Conservation (phyloP, 2,329 filamentous ascomycete species). For the Cadophora gregata region DNA sequence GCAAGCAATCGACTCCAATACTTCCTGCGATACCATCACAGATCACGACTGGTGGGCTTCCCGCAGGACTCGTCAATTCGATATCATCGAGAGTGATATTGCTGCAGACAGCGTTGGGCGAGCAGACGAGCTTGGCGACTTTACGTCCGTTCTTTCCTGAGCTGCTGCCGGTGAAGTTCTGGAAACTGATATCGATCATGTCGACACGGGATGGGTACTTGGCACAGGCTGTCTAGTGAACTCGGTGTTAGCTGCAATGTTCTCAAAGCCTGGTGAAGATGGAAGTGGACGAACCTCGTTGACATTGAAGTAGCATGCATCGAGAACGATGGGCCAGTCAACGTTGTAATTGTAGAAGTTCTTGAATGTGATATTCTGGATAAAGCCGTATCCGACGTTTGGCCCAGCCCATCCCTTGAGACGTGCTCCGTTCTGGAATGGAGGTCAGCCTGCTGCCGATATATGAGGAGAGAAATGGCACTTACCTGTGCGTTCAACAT, state of each 20-base stretch:
- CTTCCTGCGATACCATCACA: constrained; percentile 53
- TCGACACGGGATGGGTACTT: constrained; percentile 61
- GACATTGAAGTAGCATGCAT: constrained; percentile 68
- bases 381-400: constrained; percentile 63
- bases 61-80: constrained; percentile 57
- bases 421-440: constrained; percentile 56
- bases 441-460: background rate
- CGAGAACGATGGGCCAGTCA: constrained; percentile 62
- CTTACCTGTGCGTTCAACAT: constrained; percentile 55
- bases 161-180: constrained; percentile 62
- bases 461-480: background rate
- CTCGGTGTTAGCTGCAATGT: background rate
- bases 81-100: constrained; percentile 62
- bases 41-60: constrained; percentile 52
- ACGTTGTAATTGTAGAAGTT: constrained; percentile 65
- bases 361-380: constrained; percentile 67
- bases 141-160: constrained; percentile 61
- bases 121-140: constrained; percentile 61
- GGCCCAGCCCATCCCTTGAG: constrained; percentile 67
- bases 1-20: constrained; percentile 28
- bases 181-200: constrained; percentile 62
- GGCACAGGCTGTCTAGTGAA: constrained; percentile 51
- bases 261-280: background rate
- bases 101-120: constrained; percentile 60
- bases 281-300: constrained; percentile 36